Base-by-base conservation (phyloP, 805 yeast genomes). In the Candida alai region DNA sequence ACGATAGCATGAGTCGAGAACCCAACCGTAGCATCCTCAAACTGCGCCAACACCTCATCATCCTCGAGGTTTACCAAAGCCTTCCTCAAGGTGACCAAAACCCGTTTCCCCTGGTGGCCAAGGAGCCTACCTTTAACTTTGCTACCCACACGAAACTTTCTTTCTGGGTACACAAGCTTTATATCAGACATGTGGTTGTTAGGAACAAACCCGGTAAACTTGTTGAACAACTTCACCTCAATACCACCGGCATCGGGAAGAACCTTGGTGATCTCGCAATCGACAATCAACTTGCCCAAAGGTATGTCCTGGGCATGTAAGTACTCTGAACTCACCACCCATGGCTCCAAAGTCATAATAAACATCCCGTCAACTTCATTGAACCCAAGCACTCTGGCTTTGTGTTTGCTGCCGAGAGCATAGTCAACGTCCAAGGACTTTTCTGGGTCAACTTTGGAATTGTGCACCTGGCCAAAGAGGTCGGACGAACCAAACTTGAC, bases 121-220 rank as follows among this genome's bases (percentile, higher is more conserved):
- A 86, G 58, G 9, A 87, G 73, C 61, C 95, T 76, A 42, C 81
- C 93, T 48, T 73, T 83, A 19, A 86, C 85, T 45, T 80, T 83
- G 27, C 82, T 66, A 8, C 96, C 97, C 28, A 80, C 78, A 58
- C 84, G 85, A 70, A 81, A 90, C 51, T 87, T 86, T 66, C 93
- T 76, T 60, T 93, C 97, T 5, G 98, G 98, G 52, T 90, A 82
- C 3, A 78, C 76, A 43, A 90, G 68, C 53, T 78, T 81, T 38
- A 84, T 72, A 57, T 93, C 99, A 45, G 95, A 80, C 58, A 93
- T 74, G 49, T 90, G 96, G 17, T 64, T 52, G 18, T 77, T 67
- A 10, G 85, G 81, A 19, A 86, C 97, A 42, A 73, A 62, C 4
- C 87, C 98, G 27, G 73, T 79, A 44, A 82, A 84, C 31, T 74